phyloP scores from a whole-genome alignment of 495 filamentous ascomycete genomes.

The Talaromyces adpressus region DNA sequence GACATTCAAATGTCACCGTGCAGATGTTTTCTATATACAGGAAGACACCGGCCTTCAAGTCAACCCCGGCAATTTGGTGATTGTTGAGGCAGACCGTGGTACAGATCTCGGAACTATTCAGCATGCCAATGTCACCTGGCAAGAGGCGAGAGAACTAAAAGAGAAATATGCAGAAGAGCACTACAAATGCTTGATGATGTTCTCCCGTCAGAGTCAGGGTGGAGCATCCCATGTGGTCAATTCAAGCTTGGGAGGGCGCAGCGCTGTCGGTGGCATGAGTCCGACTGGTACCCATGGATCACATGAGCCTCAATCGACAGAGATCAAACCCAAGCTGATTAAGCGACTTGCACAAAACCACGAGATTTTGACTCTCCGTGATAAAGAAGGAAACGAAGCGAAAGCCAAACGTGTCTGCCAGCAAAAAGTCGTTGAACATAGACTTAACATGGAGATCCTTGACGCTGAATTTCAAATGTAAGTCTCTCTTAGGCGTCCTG shows the following conservation, averaged over 20 bases:
- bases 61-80: conserved; percentile 86
- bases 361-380: conserved; percentile 76
- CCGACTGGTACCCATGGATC: conserved; percentile 61
- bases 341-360: conserved; percentile 87
- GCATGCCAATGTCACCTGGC: conserved; percentile 73
- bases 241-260: conserved; percentile 39
- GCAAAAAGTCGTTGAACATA: conserved; percentile 91
- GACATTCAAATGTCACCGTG: conserved; percentile 88
- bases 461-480: conserved; percentile 99
- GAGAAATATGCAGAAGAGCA: conserved; percentile 88
- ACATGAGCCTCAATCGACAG: conserved; percentile 65
- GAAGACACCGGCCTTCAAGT: conserved; percentile 89
- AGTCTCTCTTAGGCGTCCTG: conserved; percentile 22
- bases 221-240: conserved; percentile 52
- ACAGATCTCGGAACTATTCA: conserved; percentile 93
- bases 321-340: conserved; percentile 92
- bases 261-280: conserved; percentile 68
- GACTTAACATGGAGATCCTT: conserved; percentile 94
- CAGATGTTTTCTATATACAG: conserved; percentile 94
- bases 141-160: conserved; percentile 78
- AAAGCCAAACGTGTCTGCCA: conserved; percentile 95
- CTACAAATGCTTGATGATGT: conserved; percentile 96
- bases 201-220: conserved; percentile 61
- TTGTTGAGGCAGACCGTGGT: conserved; percentile 94
- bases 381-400: conserved; percentile 96